A percentile compares a stretch with the other conserved stretches of the same genome.
phyloP scores from a whole-genome alignment of 805 yeast species.

The Candida xiaguanensis region DNA sequence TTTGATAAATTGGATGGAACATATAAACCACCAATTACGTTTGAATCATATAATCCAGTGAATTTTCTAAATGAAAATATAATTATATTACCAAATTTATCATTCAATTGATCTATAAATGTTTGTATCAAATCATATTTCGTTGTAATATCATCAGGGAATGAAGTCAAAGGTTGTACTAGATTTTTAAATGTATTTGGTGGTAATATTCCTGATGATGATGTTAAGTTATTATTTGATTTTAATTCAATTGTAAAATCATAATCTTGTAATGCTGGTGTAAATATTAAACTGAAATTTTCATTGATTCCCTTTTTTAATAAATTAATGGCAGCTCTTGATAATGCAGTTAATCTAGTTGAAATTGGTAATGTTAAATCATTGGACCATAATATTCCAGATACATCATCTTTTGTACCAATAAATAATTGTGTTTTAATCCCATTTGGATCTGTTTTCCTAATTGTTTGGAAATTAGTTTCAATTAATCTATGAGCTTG shows the following conservation, averaged over 20 bases:
- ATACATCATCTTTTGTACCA: constrained; percentile 78
- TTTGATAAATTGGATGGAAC: constrained; percentile 59
- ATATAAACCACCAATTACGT: constrained; percentile 77
- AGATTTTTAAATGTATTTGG: constrained; percentile 60
- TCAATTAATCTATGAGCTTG: constrained; percentile 60
- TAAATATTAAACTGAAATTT: constrained; percentile 57
- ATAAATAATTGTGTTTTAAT: constrained; percentile 75
- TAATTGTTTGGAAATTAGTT: constrained; percentile 59
- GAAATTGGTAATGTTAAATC: constrained; percentile 69
- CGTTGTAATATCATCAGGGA: constrained; percentile 43
- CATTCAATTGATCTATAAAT: constrained; percentile 56
- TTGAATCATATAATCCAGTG: constrained; percentile 51
- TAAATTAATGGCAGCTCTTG: constrained; percentile 67
- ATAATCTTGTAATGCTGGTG: constrained; percentile 80
- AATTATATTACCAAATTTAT: constrained; percentile 62
- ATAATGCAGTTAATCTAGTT: constrained; percentile 79
- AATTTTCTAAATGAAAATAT: constrained; percentile 64
- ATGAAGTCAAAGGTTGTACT: constrained; percentile 37
- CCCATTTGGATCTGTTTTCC: constrained; percentile 80
- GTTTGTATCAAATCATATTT: constrained; percentile 60
- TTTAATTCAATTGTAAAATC: constrained; percentile 71
- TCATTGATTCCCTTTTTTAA: constrained; percentile 41
- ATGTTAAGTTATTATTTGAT: constrained; percentile 34
- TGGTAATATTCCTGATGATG: constrained; percentile 55
- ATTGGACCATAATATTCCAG: constrained; percentile 81